A percentile compares a stretch with the other conserved stretches of the same genome.
phyloP scores from a whole-genome alignment of 768 basidiomycete genomes.

The Cystobasidium ongulense region DNA sequence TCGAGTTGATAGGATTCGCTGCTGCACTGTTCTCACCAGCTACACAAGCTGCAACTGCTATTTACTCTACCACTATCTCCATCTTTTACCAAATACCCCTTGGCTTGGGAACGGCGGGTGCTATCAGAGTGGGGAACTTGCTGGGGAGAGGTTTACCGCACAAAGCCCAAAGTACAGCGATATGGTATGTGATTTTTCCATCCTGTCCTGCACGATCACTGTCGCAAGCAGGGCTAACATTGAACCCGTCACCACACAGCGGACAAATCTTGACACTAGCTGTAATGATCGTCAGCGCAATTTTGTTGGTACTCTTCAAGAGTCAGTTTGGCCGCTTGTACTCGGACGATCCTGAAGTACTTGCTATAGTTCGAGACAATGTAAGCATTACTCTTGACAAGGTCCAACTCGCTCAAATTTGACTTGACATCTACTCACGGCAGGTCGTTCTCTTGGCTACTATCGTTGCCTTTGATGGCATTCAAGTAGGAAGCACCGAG shows the following conservation, averaged over 20 bases:
- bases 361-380: not conserved
- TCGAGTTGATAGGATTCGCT: slow-evolving; percentile 2
- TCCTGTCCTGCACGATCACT: too few relatives aligned
- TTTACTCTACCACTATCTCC: not conserved
- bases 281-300: not conserved
- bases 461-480: not conserved
- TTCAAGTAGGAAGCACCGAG: not conserved
- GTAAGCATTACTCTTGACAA: not conserved
- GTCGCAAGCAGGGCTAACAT: not conserved
- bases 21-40: not conserved
- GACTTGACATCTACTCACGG: not conserved
- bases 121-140: slow-evolving; percentile 1
- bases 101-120: not conserved
- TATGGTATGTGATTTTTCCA: not conserved
- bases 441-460: not conserved
- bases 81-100: slow-evolving; percentile 15
- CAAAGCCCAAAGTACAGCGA: not conserved
- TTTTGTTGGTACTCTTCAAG: not conserved
- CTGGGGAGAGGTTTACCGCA: not conserved
- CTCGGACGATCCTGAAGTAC: slow-evolving; percentile 11
- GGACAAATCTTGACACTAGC: not conserved
- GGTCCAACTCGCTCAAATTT: not conserved
- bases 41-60: slow-evolving; percentile 12
- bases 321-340: not conserved
- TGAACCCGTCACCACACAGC: not conserved